Conservation (phyloP, 345 rosid species). For the Kernera saxatilis region DNA sequence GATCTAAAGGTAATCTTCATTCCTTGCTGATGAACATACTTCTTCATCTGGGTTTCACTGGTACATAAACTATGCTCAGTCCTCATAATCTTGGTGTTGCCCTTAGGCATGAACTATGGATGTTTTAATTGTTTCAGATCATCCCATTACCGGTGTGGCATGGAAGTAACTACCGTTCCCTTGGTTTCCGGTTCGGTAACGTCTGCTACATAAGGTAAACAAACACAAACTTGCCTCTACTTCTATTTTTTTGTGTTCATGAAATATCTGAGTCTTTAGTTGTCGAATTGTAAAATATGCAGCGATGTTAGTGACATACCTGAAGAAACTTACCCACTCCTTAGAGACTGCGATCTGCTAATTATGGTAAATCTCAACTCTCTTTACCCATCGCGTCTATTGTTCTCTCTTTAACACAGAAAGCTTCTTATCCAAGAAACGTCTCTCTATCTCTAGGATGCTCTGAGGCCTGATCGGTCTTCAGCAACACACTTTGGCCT, state of each 20-base stretch:
- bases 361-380: conserved; percentile 47
- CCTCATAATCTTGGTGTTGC: conserved; percentile 7
- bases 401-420: neutral
- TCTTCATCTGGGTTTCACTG: neutral
- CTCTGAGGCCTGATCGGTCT: conserved; percentile 80
- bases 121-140: conserved; percentile 43
- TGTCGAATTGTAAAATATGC: conserved; percentile 24
- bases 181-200: conserved; percentile 86
- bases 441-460: conserved; percentile 54
- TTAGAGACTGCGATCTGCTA: conserved; percentile 59
- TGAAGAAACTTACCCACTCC: conserved; percentile 83
- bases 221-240: neutral
- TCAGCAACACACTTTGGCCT: conserved; percentile 91
- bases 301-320: conserved; percentile 93
- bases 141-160: conserved; percentile 96
- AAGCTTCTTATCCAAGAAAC: conserved; percentile 18
- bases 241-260: neutral
- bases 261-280: neutral
- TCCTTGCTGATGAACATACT: neutral
- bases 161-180: conserved; percentile 74
- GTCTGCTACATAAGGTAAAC: conserved; percentile 80
- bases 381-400: neutral
- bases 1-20: conserved; percentile 51
- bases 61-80: neutral
- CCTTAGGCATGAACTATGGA: neutral